These are phyloP conservation scores for Fusarium torulosum DNA, from an alignment of 2,329 filamentous ascomycete genomes.

Conservation along the genomic window DNA sequence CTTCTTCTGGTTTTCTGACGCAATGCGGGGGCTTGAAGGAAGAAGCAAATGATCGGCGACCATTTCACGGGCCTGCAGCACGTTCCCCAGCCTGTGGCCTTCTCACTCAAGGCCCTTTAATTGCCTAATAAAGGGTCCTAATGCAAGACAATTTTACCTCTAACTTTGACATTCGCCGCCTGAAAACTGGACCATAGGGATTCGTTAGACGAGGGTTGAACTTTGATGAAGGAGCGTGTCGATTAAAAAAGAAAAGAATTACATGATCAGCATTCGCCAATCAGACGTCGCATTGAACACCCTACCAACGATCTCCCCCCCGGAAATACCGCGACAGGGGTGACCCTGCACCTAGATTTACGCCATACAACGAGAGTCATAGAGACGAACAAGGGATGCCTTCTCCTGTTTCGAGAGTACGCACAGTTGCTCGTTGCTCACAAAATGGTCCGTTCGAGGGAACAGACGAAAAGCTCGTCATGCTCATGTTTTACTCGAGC, in stretches of 20 bases:
- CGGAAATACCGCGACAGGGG: conserved; percentile 47
- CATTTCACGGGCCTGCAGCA: conserved; percentile 10
- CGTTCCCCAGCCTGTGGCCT: not conserved
- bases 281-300: conserved; percentile 21
- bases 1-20: conserved; percentile 4
- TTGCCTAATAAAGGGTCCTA: not conserved
- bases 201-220: not conserved
- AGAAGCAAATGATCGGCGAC: conserved; percentile 10
- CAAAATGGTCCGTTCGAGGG: conserved; percentile 10
- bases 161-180: not conserved
- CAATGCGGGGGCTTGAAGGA: conserved; percentile 27
- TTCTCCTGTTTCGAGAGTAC: conserved; percentile 33
- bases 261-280: conserved; percentile 30
- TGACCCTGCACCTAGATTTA: conserved; percentile 27
- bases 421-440: conserved; percentile 21
- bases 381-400: conserved; percentile 3
- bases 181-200: not conserved
- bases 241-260: conserved; percentile 2
- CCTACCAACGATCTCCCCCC: conserved; percentile 28
- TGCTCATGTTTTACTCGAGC: not conserved
- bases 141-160: conserved; percentile 3
- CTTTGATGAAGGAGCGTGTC: conserved; percentile 10
- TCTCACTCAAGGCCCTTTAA: not conserved
- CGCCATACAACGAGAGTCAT: not conserved
- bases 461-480: conserved; percentile 1